Base-by-base conservation (phyloP, 495 filamentous ascomycete genomes). In the Podospora comata region DNA sequence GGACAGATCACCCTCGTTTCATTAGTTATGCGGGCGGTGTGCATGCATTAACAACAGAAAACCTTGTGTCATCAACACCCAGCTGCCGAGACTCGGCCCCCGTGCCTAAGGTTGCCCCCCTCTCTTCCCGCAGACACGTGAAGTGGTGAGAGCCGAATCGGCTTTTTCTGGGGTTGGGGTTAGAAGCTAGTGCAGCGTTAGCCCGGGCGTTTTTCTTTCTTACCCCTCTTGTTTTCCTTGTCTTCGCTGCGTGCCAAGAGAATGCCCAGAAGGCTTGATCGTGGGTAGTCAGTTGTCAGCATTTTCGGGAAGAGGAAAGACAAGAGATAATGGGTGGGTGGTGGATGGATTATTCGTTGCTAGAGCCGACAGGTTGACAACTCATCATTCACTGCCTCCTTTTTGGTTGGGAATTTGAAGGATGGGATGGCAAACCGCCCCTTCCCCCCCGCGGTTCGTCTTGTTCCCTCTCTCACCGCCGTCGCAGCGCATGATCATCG, bases 201-300 rank as follows among this genome's bases (percentile, higher is more conserved):
- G 9, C 3, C 39, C 23, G 18, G n/a, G 5, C 55, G 30, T 32
- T 32, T 32, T 32, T 32, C 23, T 23, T 19, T 26, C 23, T 58
- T 58, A 58, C 55, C 55, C 39, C 30, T 48, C 19, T 15, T 16
- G 1, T 3, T 11, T 6, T 16, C 67, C 55, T 60, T 20, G 66
- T 20, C 18, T 15, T 18, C 55, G 19, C 55, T 15, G 11, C 55
- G n/a, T 20, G 66, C 67, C 62, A 53, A 65, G 67, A 26, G 16
- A 20, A 64, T 34, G 61, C 60, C 66, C 20, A 64, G 66, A 68
- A 68, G 66, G 66, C 66, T 68, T 68, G 66, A 63, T 66, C 34
- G 57, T 56, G 59, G 44, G 23, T 55, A 44, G 27, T 60, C 54
- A 58, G 30, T 60, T 19, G 55, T 26, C 55, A 18, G 20, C 20